A percentile compares a stretch with the other conserved stretches of the same genome.
phyloP scores from a whole-genome alignment of 306 rosid species.

The Cucurbita argyrosperma region DNA sequence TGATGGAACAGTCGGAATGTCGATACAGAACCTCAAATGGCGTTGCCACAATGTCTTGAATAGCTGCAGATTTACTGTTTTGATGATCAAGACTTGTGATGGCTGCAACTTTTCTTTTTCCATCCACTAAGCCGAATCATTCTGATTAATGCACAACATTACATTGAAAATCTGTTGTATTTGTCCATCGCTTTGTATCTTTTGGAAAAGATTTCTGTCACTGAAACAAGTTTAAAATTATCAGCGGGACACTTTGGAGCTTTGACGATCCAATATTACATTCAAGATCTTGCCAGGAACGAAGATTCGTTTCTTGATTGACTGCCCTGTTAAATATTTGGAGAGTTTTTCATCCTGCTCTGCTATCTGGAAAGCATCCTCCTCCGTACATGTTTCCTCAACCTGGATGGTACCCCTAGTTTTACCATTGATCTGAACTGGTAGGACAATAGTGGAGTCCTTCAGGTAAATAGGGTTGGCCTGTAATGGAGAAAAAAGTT shows the following conservation, averaged over 20 bases:
- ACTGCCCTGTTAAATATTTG: slow-evolving; percentile 51
- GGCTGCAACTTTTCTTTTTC: background rate
- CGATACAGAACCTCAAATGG: background rate
- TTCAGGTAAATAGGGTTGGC: slow-evolving; percentile 59
- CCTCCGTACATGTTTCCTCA: slow-evolving; percentile 78
- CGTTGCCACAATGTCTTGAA: background rate
- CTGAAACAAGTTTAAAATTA: slow-evolving; percentile 2
- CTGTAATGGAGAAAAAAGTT: slow-evolving; percentile 25
- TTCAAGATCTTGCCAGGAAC: slow-evolving; percentile 88
- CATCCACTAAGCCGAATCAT: background rate
- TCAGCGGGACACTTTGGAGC: slow-evolving; percentile 30
- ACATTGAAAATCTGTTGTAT: background rate
- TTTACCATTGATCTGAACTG: slow-evolving; percentile 93
- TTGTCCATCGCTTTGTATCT: background rate
- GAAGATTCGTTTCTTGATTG: slow-evolving; percentile 53
- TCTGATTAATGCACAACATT: background rate
- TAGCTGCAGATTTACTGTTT: background rate
- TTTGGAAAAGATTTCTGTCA: background rate
- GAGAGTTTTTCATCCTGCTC: slow-evolving; percentile 58
- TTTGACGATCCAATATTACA: slow-evolving; percentile 64
- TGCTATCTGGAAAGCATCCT: slow-evolving; percentile 61
- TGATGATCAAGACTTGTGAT: background rate
- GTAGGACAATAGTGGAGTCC: slow-evolving; percentile 55
- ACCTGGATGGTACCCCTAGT: slow-evolving; percentile 83
- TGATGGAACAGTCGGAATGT: background rate